Conservation (phyloP, 192 early-diverging fungal species). For the Glomus cerebriforme region DNA sequence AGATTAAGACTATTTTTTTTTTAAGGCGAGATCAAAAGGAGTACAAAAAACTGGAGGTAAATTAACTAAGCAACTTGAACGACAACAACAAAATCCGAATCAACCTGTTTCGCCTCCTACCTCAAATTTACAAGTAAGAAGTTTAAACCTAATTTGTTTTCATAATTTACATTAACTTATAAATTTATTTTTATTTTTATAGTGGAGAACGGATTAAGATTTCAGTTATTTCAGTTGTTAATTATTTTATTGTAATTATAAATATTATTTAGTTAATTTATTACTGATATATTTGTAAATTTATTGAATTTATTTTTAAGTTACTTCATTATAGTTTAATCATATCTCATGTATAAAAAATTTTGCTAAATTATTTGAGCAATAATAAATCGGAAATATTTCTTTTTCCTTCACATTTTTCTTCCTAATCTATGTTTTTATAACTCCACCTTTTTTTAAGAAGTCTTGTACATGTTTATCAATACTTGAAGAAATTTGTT, state of each 20-base stretch:
- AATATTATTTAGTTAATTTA: background rate
- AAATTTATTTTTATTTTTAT: background rate
- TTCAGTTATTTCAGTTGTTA: background rate
- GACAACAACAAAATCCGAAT: background rate
- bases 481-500: slow-evolving; percentile 60
- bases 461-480: slow-evolving; percentile 53
- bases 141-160: background rate
- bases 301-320: too few species aligned
- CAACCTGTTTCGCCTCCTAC: background rate
- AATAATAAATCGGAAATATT: background rate
- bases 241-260: background rate
- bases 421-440: background rate
- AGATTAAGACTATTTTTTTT: background rate
- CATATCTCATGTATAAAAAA: too few species aligned
- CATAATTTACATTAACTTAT: background rate
- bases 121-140: background rate
- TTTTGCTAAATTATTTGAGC: too few species aligned
- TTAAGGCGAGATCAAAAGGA: background rate
- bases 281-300: background rate
- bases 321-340: too few species aligned
- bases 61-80: background rate
- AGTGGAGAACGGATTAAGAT: background rate
- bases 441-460: slow-evolving; percentile 43
- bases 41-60: background rate
- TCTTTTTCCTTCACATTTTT: background rate